Percentiles rank a stretch among this genome's conserved stretches.
phyloP scores from a whole-genome alignment of 768 basidiomycete species.

The Gloeostereum incarnatum region DNA sequence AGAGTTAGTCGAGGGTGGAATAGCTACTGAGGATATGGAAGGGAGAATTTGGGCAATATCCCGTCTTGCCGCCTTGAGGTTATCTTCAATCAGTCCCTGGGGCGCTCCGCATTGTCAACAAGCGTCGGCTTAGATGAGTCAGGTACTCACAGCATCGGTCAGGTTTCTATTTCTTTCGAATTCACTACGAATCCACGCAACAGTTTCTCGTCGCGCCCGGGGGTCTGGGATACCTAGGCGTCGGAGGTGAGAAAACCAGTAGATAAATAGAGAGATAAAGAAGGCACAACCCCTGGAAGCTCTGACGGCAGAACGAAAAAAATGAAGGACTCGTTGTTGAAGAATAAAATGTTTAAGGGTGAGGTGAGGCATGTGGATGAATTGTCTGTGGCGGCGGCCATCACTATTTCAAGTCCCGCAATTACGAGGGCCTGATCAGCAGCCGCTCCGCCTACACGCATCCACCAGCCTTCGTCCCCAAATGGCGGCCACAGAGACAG shows the following conservation, averaged over 20 bases:
- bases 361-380: conserved; percentile 12
- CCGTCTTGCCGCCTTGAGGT: conserved; percentile 41
- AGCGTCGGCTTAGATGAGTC: neutral
- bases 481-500: conserved; percentile 23
- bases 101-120: conserved; percentile 1
- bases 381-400: conserved; percentile 2
- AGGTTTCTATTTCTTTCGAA: conserved; percentile 56
- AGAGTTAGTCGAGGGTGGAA: neutral
- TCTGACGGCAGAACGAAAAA: conserved; percentile 64
- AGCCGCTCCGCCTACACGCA: conserved; percentile 3
- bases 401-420: conserved; percentile 10
- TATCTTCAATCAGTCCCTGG: conserved; percentile 55
- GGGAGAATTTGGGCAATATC: conserved; percentile 57
- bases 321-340: conserved; percentile 43
- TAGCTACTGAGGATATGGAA: conserved; percentile 9
- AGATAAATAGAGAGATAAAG: too few species aligned
- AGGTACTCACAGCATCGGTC: conserved; percentile 41
- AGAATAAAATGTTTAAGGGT: conserved; percentile 74
- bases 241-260: neutral
- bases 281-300: conserved; percentile 48
- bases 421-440: conserved; percentile 1
- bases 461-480: conserved; percentile 7
- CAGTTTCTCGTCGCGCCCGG: conserved; percentile 51
- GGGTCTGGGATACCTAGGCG: conserved; percentile 53
- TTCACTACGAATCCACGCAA: conserved; percentile 65